Base-by-base conservation (phyloP, 371 early-diverging fungal genomes). In the Nematocida parisii region DNA sequence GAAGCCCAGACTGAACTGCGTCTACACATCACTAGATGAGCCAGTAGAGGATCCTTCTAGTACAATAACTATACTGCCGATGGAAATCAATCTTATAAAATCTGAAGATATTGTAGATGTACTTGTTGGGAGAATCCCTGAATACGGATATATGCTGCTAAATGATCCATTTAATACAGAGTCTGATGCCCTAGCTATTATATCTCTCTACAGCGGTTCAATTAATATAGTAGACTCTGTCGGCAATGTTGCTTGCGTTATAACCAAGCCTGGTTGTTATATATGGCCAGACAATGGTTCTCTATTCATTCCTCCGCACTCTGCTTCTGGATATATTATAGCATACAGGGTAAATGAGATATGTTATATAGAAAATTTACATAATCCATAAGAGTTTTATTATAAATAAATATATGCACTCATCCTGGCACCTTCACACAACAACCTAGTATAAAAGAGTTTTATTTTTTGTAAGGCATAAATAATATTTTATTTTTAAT, bases 141-240 rank as follows among this genome's bases (percentile, higher is more conserved):
- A 57, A 27, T 15, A n/a, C 7, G 71, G 80, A 5, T 68, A 77
- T 40, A 7, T 77, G 9, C 71, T 77, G 50, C 80, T 77, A 15
- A 77, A 77, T 66, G 80, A 77, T 42, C 80, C 70, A 15, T 77
- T 70, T 45, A 77, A 77, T 42, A 18, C 20, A 1, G n/a, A 42
- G 0, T 66, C 66, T 11, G 55, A 45, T n/a, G 33, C 44, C n/a
- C 66, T 75, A 6, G 70, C 55, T 20, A 58, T 75, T 6, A 5
- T 70, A 42, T 75, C 75, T 44, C 57, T 75, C 22, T 75, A 47
- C 33, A 18, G 40, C 3, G 75, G 66, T 1, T 3, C 15, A 11
- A 68, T 75, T 20, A 9, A 13, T 40, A 22, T 75, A n/a, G 67
- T 75, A 9, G 60, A 62, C 15, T 47, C n/a, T 15, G 27, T 3